Evolutionary conservation across 1,284 basidiomycete genomes (phyloP).

Genomic region (Agaricales sp.): DNA sequence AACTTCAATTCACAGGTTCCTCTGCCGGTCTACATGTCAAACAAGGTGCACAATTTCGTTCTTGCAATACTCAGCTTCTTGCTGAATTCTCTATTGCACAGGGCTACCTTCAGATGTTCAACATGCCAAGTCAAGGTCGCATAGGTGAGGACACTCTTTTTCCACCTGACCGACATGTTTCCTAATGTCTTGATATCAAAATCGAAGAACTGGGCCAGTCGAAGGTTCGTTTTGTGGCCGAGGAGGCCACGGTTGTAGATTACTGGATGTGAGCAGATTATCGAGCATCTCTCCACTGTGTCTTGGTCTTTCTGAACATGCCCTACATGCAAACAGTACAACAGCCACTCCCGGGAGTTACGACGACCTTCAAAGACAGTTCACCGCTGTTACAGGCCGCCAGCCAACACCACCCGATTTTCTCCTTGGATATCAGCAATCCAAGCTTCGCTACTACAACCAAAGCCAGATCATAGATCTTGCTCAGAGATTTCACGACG

Average conservation of each 20-base stretch:
- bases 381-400: conserved; percentile 29
- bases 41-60: conserved; percentile 18
- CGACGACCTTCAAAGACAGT: conserved; percentile 27
- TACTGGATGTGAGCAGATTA: conserved; percentile 25
- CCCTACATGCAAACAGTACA: conserved; percentile 24
- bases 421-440: conserved; percentile 29
- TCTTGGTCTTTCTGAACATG: conserved; percentile 1
- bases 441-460: conserved; percentile 31
- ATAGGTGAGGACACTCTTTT: conserved; percentile 18
- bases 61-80: not conserved
- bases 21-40: conserved; percentile 30
- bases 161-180: not conserved
- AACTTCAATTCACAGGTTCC: conserved; percentile 32
- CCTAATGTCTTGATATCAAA: conserved; percentile 1
- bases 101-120: conserved; percentile 32
- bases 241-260: conserved; percentile 27
- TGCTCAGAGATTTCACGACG: conserved; percentile 29
- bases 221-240: conserved; percentile 25
- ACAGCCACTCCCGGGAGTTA: conserved; percentile 27
- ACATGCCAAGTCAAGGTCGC: conserved; percentile 29
- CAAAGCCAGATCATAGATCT: conserved; percentile 26
- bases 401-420: conserved; percentile 30
- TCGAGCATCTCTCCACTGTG: not conserved
- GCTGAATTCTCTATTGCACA: conserved; percentile 12
- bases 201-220: conserved; percentile 24